Evolutionary conservation across 495 filamentous ascomycete species (phyloP).

Genomic region (Penicillium odoratum): DNA sequence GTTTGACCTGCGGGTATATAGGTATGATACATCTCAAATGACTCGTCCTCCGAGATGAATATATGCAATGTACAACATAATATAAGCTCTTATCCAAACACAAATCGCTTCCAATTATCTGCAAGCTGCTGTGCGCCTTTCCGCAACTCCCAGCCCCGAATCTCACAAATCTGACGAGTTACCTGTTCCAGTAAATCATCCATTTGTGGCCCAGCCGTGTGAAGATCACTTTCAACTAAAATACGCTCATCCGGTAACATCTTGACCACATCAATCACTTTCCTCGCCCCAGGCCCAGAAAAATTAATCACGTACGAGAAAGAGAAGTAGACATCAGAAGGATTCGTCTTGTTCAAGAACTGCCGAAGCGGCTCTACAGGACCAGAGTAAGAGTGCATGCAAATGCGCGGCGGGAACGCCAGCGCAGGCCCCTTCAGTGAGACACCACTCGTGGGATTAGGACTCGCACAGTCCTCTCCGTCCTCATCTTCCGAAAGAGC

Average conservation of each 20-base stretch:
- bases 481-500: constrained; percentile 38
- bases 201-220: constrained; percentile 81
- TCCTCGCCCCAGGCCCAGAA: constrained; percentile 51
- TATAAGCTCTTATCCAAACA: constrained; percentile 54
- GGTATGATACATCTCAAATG: background rate
- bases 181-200: constrained; percentile 75
- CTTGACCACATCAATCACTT: constrained; percentile 65
- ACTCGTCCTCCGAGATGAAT: background rate
- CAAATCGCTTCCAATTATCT: constrained; percentile 78
- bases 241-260: constrained; percentile 74
- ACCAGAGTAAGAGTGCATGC: constrained; percentile 91
- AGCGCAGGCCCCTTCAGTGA: constrained; percentile 27
- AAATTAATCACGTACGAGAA: constrained; percentile 88
- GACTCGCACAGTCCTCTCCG: background rate
- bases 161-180: constrained; percentile 65
- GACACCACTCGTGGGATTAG: background rate
- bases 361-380: constrained; percentile 72
- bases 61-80: background rate
- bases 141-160: constrained; percentile 76
- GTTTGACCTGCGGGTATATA: background rate
- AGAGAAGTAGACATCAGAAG: constrained; percentile 80
- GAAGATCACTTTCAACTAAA: constrained; percentile 87
- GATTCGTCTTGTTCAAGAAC: constrained; percentile 72
- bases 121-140: constrained; percentile 69
- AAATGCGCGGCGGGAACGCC: constrained; percentile 86